Evolutionary conservation across 768 basidiomycete genomes (phyloP).

Genomic region (Baorangia bicolor): DNA sequence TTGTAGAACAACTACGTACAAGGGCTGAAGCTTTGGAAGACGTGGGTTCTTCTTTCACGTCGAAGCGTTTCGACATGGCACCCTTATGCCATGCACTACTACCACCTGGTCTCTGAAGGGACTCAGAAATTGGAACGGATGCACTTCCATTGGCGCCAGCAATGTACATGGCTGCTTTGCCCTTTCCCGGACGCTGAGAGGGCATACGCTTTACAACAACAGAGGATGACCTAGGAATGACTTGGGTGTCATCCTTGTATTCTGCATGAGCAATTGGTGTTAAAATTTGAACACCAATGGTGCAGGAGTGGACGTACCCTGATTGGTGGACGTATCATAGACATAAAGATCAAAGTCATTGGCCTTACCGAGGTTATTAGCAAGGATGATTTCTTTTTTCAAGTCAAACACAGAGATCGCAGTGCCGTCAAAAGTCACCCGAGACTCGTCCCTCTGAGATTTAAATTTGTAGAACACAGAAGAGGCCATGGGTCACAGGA

Average conservation of each 20-base stretch:
- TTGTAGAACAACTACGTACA: constrained; percentile 35
- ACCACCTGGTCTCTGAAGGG: constrained; percentile 40
- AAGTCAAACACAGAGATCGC: constrained; percentile 99
- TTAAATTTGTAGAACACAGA: constrained; percentile 99
- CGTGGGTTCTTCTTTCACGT: constrained; percentile 67
- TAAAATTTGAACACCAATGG: neutral
- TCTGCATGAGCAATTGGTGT: constrained; percentile 45
- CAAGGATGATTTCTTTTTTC: constrained; percentile 97
- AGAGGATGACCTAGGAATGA: constrained; percentile 93
- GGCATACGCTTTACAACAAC: constrained; percentile 92
- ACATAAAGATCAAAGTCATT: constrained; percentile 95
- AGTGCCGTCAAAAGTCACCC: constrained; percentile 97
- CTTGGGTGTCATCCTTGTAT: constrained; percentile 85
- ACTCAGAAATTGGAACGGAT: constrained; percentile 48
- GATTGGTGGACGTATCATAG: constrained; percentile 79
- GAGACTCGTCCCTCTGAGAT: constrained; percentile 90
- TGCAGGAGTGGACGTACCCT: constrained; percentile 58
- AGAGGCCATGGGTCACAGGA: constrained; percentile 61
- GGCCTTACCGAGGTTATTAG: constrained; percentile 94
- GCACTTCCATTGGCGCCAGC: constrained; percentile 43
- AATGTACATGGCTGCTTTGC: constrained; percentile 77
- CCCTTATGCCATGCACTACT: constrained; percentile 61
- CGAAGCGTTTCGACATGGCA: constrained; percentile 87
- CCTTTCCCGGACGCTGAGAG: constrained; percentile 75
- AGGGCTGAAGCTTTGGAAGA: constrained; percentile 25